Conservation (phyloP, 176 grass and related monocot species). For the Puccinellia tenuiflora region DNA sequence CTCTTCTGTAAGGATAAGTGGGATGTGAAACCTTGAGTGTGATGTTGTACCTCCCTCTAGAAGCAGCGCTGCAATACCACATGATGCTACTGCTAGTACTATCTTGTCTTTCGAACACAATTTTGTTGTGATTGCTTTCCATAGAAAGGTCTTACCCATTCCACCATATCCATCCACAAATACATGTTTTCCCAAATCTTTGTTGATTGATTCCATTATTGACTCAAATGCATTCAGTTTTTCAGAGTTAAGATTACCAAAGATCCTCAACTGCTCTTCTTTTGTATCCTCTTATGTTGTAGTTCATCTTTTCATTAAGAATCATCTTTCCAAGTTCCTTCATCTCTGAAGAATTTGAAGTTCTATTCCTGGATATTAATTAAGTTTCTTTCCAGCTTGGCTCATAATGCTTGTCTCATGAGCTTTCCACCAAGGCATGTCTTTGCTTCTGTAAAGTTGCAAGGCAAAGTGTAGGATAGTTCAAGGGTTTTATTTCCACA, state of each 20-base stretch:
- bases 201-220: background rate
- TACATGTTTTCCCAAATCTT: too few relatives aligned
- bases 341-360: too few relatives aligned
- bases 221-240: background rate
- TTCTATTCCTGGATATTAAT: too few relatives aligned
- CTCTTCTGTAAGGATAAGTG: too few relatives aligned
- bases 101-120: background rate
- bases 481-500: background rate
- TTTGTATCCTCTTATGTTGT: background rate
- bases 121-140: background rate
- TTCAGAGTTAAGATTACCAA: background rate
- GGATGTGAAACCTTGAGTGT: background rate
- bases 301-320: background rate
- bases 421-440: too few relatives aligned
- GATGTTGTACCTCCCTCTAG: background rate
- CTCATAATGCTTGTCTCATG: too few relatives aligned
- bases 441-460: too few relatives aligned
- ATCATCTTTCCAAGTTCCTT: background rate
- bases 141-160: too few relatives aligned
- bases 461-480: background rate
- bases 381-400: too few relatives aligned
- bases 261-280: too few relatives aligned
- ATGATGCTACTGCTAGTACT: background rate
- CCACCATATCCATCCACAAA: conserved; percentile 14
- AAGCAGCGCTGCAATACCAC: too few relatives aligned